Evolutionary conservation across 2,329 filamentous ascomycete species (phyloP).

Genomic region (Xylaria digitata): DNA sequence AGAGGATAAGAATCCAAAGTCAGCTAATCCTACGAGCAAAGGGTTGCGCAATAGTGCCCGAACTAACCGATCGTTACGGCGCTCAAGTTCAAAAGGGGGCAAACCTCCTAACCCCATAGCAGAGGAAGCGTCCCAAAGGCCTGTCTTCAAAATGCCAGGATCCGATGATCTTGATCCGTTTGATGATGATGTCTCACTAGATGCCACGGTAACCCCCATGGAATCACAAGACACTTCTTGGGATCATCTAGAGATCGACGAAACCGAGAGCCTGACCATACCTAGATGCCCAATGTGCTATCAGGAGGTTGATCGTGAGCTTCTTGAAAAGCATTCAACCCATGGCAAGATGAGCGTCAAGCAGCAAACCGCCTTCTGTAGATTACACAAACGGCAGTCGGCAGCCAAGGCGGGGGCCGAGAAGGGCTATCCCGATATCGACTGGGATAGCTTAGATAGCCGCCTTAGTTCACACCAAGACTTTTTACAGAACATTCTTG

Average conservation of each 20-base stretch:
- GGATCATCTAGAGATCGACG: constrained; percentile 32
- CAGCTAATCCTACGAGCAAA: constrained; percentile 8
- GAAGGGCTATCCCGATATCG: constrained; percentile 75
- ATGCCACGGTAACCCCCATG: constrained; percentile 13
- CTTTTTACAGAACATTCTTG: constrained; percentile 69
- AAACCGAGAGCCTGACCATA: constrained; percentile 27
- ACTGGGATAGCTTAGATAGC: constrained; percentile 71
- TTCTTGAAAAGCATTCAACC: constrained; percentile 65
- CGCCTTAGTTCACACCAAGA: constrained; percentile 69
- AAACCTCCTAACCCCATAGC: constrained; percentile 14
- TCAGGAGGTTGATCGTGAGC: constrained; percentile 63
- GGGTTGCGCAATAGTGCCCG: background rate
- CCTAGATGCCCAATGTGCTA: constrained; percentile 75
- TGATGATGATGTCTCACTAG: constrained; percentile 35
- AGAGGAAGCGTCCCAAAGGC: constrained; percentile 37
- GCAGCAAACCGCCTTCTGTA: constrained; percentile 72
- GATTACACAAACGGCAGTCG: constrained; percentile 67
- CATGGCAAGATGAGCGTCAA: constrained; percentile 64
- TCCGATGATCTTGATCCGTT: constrained; percentile 43
- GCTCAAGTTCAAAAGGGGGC: constrained; percentile 22
- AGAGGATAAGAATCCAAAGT: constrained; percentile 9
- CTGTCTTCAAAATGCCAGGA: constrained; percentile 44
- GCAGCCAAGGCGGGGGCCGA: constrained; percentile 61
- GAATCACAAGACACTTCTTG: constrained; percentile 38
- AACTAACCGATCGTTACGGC: background rate